A percentile compares a stretch with the other conserved stretches of the same genome.
phyloP scores from a whole-genome alignment of 2,329 filamentous ascomycete species.

The Aspergillus floridensis region DNA sequence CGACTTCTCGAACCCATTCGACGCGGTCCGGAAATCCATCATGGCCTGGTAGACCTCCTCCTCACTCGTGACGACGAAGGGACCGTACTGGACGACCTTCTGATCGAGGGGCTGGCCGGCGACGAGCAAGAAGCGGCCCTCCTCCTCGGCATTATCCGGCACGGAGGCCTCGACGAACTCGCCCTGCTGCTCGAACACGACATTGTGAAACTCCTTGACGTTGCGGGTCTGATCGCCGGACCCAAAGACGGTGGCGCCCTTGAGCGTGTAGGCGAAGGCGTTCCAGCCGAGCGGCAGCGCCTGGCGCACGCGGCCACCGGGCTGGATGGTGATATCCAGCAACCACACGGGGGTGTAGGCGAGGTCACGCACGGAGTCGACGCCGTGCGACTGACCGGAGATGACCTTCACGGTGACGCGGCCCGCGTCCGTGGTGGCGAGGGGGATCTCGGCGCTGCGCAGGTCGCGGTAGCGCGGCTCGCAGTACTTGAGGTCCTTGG shows the following conservation, averaged over 20 bases:
- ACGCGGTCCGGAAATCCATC: conserved; percentile 68
- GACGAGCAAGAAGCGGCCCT: conserved; percentile 59
- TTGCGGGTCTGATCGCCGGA: conserved; percentile 35
- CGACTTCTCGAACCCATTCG: conserved; percentile 78
- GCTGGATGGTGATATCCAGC: conserved; percentile 75
- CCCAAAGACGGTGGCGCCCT: conserved; percentile 67
- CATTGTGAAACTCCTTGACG: conserved; percentile 70
- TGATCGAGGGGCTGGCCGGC: conserved; percentile 79
- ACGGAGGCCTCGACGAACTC: conserved; percentile 73
- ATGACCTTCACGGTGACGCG: conserved; percentile 86
- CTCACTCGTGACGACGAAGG: conserved; percentile 73
- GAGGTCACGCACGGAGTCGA: conserved; percentile 83
- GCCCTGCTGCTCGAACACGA: conserved; percentile 78
- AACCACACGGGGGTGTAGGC: conserved; percentile 98
- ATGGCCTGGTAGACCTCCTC: conserved; percentile 75
- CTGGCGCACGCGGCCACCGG: conserved; percentile 75
- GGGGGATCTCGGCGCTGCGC: conserved; percentile 72
- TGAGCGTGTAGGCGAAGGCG: conserved; percentile 81
- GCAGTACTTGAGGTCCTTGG: conserved; percentile 75
- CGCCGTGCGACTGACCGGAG: conserved; percentile 75
- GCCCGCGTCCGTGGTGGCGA: conserved; percentile 66
- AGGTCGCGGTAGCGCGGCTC: conserved; percentile 92
- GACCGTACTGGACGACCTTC: conserved; percentile 77
- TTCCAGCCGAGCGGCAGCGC: conserved; percentile 79
- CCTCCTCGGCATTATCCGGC: conserved; percentile 60